Evolutionary conservation across 2,329 filamentous ascomycete genomes (phyloP).

Genomic region (Diatrype stigma): DNA sequence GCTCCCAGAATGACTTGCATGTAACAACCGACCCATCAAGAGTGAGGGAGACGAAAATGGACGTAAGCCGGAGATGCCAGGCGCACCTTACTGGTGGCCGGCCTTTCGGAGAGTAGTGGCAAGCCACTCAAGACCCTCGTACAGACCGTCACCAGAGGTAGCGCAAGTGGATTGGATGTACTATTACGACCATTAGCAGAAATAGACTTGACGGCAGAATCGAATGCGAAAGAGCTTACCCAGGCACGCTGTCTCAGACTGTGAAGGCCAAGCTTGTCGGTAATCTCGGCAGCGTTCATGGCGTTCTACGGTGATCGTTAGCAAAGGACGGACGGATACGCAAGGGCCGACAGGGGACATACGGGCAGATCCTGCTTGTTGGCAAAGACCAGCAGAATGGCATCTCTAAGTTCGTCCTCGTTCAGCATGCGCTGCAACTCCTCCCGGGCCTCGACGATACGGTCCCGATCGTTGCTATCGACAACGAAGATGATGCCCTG

Average conservation of each 20-base stretch:
- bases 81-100: constrained; percentile 54
- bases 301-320: constrained; percentile 65
- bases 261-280: constrained; percentile 99
- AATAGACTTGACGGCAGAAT: not conserved
- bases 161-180: constrained; percentile 99
- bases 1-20: constrained; percentile 50
- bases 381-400: constrained; percentile 93
- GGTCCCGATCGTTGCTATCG: constrained; percentile 97
- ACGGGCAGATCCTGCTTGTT: constrained; percentile 99
- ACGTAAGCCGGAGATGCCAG: constrained; percentile 35
- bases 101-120: constrained; percentile 78
- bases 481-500: constrained; percentile 99
- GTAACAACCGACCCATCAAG: constrained; percentile 54
- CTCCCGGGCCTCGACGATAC: constrained; percentile 93
- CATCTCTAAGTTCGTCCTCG: constrained; percentile 97
- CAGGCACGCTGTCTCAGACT: constrained; percentile 97
- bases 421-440: constrained; percentile 98
- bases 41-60: constrained; percentile 36
- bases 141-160: constrained; percentile 98
- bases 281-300: constrained; percentile 99
- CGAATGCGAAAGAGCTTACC: constrained; percentile 60
- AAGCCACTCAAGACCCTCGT: constrained; percentile 96
- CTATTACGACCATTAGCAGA: constrained; percentile 40
- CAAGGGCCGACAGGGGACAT: constrained; percentile 38
- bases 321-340: constrained; percentile 9